Evolutionary conservation across 1,139 yeast genomes (phyloP).

Genomic region (Sugiyamaella grinbergsii): DNA sequence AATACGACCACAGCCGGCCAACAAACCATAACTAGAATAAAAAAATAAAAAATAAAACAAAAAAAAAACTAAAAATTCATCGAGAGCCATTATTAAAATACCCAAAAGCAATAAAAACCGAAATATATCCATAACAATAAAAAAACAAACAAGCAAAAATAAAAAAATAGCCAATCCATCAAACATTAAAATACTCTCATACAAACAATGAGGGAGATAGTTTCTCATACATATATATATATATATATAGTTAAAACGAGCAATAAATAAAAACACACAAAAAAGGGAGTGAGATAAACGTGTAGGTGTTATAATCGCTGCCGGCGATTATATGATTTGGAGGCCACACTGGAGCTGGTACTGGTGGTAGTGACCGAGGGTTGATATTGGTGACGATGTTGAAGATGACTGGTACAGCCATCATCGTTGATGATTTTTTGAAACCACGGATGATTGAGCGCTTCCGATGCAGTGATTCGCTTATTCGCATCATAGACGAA

Average conservation of each 20-base stretch:
- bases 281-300: constrained; percentile 11
- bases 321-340: constrained; percentile 7
- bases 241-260: constrained; percentile 5
- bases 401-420: constrained; percentile 20
- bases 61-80: constrained; percentile 4
- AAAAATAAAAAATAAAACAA: background rate
- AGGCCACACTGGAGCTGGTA: background rate
- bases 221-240: constrained; percentile 1
- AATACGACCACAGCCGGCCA: background rate
- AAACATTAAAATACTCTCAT: background rate
- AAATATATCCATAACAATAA: constrained; percentile 17
- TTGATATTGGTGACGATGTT: constrained; percentile 13
- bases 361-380: background rate
- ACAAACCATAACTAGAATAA: too few relatives aligned
- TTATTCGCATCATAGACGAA: constrained; percentile 75
- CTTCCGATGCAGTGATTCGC: constrained; percentile 75
- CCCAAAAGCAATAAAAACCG: constrained; percentile 10
- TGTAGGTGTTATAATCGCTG: constrained; percentile 9
- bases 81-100: constrained; percentile 14
- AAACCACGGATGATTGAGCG: constrained; percentile 69
- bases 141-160: constrained; percentile 5
- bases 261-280: constrained; percentile 13
- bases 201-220: background rate
- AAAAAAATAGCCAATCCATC: constrained; percentile 5
- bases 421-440: constrained; percentile 26